phyloP scores from a whole-genome alignment of 2,329 filamentous ascomycete genomes.

The Trichoderma guizhouense region DNA sequence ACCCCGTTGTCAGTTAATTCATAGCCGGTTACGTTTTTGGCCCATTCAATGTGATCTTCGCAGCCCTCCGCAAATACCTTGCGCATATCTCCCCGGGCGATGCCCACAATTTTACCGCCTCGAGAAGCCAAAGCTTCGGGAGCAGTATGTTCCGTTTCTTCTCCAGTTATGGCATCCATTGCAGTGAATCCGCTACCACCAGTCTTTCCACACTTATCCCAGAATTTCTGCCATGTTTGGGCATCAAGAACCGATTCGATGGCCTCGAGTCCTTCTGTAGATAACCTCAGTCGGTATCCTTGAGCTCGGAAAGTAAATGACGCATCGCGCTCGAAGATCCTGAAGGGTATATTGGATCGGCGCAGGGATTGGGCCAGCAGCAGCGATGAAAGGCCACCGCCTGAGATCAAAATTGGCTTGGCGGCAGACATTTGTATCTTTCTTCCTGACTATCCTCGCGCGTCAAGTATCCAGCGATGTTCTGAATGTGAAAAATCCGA shows the following conservation, averaged over 20 bases:
- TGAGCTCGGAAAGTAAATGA: constrained; percentile 55
- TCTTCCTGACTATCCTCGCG: too few relatives aligned
- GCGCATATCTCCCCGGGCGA: constrained; percentile 62
- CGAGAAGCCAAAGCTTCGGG: constrained; percentile 45
- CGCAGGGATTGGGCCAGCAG: constrained; percentile 44
- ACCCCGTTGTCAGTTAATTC: constrained; percentile 55
- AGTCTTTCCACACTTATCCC: constrained; percentile 57
- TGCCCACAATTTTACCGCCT: constrained; percentile 58
- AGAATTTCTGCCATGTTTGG: constrained; percentile 51
- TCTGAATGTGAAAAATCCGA: not conserved
- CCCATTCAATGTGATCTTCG: constrained; percentile 55
- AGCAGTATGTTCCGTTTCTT: constrained; percentile 32
- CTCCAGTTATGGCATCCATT: constrained; percentile 53
- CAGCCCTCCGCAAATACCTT: constrained; percentile 54
- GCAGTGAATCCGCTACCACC: constrained; percentile 50
- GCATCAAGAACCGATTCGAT: constrained; percentile 56
- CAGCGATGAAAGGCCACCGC: constrained; percentile 43
- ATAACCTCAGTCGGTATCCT: constrained; percentile 60
- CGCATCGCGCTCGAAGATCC: constrained; percentile 54
- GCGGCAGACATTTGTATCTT: constrained; percentile 19
- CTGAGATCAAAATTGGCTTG: constrained; percentile 42
- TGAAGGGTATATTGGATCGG: constrained; percentile 45
- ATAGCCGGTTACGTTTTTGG: constrained; percentile 55
- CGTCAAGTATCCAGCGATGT: not conserved
- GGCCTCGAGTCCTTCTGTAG: constrained; percentile 53